A percentile compares a stretch with the other conserved stretches of the same genome.
Conservation (phyloP, 2,329 filamentous ascomycete species). For the Beauveria rudraprayagi region DNA sequence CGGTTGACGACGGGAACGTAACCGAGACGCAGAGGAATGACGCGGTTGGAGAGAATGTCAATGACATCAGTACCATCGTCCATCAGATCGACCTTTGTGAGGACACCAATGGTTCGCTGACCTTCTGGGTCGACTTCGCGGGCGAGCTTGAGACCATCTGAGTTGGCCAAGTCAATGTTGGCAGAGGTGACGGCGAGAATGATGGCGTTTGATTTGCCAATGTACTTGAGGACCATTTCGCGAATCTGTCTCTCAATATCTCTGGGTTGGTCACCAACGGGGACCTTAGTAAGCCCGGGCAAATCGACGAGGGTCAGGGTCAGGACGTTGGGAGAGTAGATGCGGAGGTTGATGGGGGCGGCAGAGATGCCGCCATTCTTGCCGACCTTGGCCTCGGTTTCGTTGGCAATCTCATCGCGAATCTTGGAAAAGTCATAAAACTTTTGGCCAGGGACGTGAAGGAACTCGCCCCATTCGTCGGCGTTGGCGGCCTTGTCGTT, state of each 20-base stretch:
- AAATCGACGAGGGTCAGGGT: slow-evolving; percentile 95
- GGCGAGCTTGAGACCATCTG: slow-evolving; percentile 91
- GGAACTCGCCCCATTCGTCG: slow-evolving; percentile 98
- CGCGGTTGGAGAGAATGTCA: slow-evolving; percentile 93
- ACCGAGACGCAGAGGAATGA: slow-evolving; percentile 88
- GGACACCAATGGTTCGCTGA: slow-evolving; percentile 93
- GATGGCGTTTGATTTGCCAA: slow-evolving; percentile 96
- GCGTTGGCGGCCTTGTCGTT: slow-evolving; percentile 82
- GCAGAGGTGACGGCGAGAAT: slow-evolving; percentile 93
- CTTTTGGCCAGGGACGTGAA: slow-evolving; percentile 95
- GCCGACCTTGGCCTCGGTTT: slow-evolving; percentile 94
- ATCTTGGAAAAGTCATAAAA: slow-evolving; percentile 99
- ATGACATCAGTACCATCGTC: slow-evolving; percentile 97
- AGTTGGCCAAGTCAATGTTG: slow-evolving; percentile 97
- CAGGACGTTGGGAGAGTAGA: slow-evolving; percentile 97
- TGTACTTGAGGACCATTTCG: slow-evolving; percentile 98
- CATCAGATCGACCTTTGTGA: slow-evolving; percentile 99
- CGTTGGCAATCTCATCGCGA: slow-evolving; percentile 90
- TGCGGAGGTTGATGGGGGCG: slow-evolving; percentile 92
- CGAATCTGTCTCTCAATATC: slow-evolving; percentile 95
- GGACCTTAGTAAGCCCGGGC: slow-evolving; percentile 92
- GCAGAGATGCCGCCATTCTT: slow-evolving; percentile 95
- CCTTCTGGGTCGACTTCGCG: slow-evolving; percentile 96
- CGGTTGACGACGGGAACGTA: slow-evolving; percentile 98
- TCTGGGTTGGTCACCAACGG: slow-evolving; percentile 89